Evolutionary conservation across 257 asterid genomes (phyloP).

Genomic region (Henckelia pumila): DNA sequence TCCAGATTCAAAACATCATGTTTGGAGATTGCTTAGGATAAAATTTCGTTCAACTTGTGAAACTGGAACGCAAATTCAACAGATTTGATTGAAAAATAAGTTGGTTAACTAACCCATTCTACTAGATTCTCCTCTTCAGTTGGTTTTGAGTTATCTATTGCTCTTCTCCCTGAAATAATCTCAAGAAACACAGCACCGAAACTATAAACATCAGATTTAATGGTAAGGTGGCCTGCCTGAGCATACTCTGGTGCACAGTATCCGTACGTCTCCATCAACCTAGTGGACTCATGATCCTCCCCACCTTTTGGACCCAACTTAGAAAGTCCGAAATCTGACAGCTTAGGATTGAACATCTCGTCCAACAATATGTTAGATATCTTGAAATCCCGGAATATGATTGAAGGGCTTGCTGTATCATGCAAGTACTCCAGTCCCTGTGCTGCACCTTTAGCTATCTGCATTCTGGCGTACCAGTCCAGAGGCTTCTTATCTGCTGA

Average conservation of each 20-base stretch:
- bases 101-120: conserved; percentile 36
- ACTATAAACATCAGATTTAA: conserved; percentile 46
- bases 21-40: neutral
- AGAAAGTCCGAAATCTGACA: conserved; percentile 49
- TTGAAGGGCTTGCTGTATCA: conserved; percentile 41
- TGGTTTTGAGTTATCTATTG: conserved; percentile 43
- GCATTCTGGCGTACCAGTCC: conserved; percentile 51
- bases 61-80: neutral
- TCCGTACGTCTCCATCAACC: conserved; percentile 54
- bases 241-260: conserved; percentile 56
- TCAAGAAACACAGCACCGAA: conserved; percentile 54
- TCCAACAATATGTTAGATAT: conserved; percentile 42
- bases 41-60: neutral
- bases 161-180: conserved; percentile 50
- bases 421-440: conserved; percentile 56
- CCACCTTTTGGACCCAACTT: conserved; percentile 43
- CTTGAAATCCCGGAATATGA: conserved; percentile 45
- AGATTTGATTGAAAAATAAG: neutral
- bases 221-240: conserved; percentile 40
- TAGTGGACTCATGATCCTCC: conserved; percentile 36
- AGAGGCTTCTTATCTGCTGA: conserved; percentile 30
- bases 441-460: conserved; percentile 50
- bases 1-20: neutral
- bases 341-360: conserved; percentile 37
- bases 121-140: conserved; percentile 52